Base-by-base conservation (phyloP, 441 rosid species). In the Brassica balearica region DNA sequence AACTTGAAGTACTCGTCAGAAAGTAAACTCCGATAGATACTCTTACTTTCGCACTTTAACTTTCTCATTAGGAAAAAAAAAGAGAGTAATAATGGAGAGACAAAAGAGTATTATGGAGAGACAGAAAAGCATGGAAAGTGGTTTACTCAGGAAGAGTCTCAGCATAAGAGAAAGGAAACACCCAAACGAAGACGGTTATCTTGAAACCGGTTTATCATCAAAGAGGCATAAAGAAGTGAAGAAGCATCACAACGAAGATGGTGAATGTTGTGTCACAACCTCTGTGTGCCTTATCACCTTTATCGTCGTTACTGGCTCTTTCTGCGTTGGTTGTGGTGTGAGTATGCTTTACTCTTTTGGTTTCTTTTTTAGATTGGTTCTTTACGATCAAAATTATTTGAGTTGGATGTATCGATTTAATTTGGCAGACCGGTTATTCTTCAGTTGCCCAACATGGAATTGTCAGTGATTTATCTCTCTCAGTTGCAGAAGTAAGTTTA, bases 301-400 rank as follows among this genome's bases (percentile, higher is more conserved):
- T 48, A 83, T 82, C 11, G 82, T 85, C 15, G 76, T 85, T 60
- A 75, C 81, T 48, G 90, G 87, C 23, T 85, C 90, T 38, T 84
- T 82, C 74, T 79, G 78, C 51, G 55, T 64, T 43, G 88, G 90
- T 38, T 82, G 83, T 79, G 78, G 86, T 46, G 87, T 87, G 62
- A 85, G 86, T 83, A 41, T 1, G 29, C 22, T 9, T 68, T 20
- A 55, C 60, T 15, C 60, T 55, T 10, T 55, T 55, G 23, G 60
- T 7, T 55, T 55, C 15, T 22, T 53, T 51, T 51, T 8, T 6
- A 51, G 58, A 14, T 51, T 51, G 9, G 53, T 46, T 46, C 53
- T 5, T 25, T 25, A 25, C 4, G 27, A 3, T 25, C 22, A 53
- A 53, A 53, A 14, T 53, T 53, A 53, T 53, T 51, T 68, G 51